Evolutionary conservation across 2,329 filamentous ascomycete species (phyloP).

Genomic region (Orbilia ellipsospora): DNA sequence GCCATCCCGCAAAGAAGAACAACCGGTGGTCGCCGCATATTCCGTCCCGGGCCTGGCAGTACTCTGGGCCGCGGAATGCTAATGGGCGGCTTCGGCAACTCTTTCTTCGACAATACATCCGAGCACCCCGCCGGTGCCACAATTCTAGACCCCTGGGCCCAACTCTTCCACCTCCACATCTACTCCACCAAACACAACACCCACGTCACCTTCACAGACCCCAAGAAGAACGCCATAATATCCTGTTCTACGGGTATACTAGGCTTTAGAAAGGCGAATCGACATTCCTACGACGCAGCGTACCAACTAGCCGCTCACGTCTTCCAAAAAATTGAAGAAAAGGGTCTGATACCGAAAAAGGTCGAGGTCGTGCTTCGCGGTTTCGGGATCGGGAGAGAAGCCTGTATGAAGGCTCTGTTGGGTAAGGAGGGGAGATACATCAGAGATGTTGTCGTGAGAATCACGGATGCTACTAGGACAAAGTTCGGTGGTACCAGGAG

Average conservation of each 20-base stretch:
- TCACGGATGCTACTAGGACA: slow-evolving; percentile 86
- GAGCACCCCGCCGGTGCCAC: slow-evolving; percentile 41
- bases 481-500: slow-evolving; percentile 97
- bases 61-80: not conserved
- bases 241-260: slow-evolving; percentile 86
- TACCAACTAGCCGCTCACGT: slow-evolving; percentile 89
- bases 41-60: not conserved
- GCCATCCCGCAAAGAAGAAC: not conserved
- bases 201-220: slow-evolving; percentile 87
- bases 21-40: not conserved
- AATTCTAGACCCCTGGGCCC: slow-evolving; percentile 31
- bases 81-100: not conserved
- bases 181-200: slow-evolving; percentile 93
- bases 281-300: slow-evolving; percentile 87
- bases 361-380: slow-evolving; percentile 85
- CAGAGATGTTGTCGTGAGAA: slow-evolving; percentile 77
- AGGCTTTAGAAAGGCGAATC: slow-evolving; percentile 84
- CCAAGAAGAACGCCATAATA: slow-evolving; percentile 81
- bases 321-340: slow-evolving; percentile 84
- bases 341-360: slow-evolving; percentile 77
- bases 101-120: not conserved
- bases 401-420: slow-evolving; percentile 87
- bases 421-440: slow-evolving; percentile 83
- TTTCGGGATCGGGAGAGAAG: slow-evolving; percentile 87
- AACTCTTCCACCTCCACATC: slow-evolving; percentile 81